Conservation (phyloP, 306 rosid genomes). For the Datisca glomerata region DNA sequence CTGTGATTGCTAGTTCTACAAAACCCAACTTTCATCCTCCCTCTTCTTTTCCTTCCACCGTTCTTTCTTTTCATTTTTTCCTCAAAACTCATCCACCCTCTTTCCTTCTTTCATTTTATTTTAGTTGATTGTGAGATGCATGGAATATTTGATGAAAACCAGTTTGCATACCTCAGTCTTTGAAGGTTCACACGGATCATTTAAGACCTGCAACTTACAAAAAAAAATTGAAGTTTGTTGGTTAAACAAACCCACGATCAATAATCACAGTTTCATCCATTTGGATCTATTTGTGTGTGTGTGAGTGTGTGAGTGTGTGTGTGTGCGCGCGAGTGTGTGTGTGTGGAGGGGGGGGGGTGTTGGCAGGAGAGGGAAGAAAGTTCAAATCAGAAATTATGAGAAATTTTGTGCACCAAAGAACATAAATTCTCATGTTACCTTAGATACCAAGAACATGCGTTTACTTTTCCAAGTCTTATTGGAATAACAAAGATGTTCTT, state of each 20-base stretch:
- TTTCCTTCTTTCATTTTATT: background rate
- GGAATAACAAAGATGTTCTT: constrained; percentile 27
- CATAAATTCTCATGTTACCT: constrained; percentile 21
- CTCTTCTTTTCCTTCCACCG: too few relatives aligned
- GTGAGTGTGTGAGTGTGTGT: too few relatives aligned
- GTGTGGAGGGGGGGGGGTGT: too few relatives aligned
- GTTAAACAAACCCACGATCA: constrained; percentile 4
- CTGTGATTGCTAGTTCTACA: too few relatives aligned
- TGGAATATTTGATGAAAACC: constrained; percentile 3
- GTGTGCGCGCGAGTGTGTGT: background rate
- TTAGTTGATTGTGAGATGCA: background rate
- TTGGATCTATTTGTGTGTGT: too few relatives aligned
- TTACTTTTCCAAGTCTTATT: constrained; percentile 44
- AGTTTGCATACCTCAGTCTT: constrained; percentile 34
- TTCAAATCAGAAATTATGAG: background rate
- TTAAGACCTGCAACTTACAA: constrained; percentile 27
- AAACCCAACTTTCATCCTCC: too few relatives aligned
- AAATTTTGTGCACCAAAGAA: background rate
- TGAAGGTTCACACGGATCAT: constrained; percentile 21
- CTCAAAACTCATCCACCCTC: too few relatives aligned
- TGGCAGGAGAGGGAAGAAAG: background rate
- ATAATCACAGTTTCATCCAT: too few relatives aligned
- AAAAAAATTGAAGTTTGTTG: constrained; percentile 10
- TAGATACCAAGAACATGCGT: constrained; percentile 32
- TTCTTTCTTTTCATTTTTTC: too few relatives aligned